phyloP scores from a whole-genome alignment of 2,329 filamentous ascomycete genomes.

The Exserohilum rostratum region DNA sequence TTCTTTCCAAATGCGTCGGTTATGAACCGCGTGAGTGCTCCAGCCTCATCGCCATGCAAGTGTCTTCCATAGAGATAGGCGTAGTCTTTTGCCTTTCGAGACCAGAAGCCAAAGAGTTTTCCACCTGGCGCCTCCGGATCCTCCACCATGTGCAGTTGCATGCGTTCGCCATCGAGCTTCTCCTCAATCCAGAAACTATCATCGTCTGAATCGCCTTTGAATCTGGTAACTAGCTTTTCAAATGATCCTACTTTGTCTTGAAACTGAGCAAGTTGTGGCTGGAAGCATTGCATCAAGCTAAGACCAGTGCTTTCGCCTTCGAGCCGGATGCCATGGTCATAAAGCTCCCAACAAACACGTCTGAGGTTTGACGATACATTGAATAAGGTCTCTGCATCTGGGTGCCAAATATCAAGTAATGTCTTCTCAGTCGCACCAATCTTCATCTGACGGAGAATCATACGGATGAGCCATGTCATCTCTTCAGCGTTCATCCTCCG shows the following conservation, averaged over 20 bases:
- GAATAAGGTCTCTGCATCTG: conserved; percentile 66
- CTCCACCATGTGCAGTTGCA: conserved; percentile 90
- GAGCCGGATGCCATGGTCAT: conserved; percentile 73
- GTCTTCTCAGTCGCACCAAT: conserved; percentile 84
- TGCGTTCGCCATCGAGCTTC: conserved; percentile 94
- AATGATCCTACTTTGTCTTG: conserved; percentile 75
- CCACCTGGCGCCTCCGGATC: conserved; percentile 73
- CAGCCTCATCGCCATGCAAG: conserved; percentile 70
- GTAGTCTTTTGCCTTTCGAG: conserved; percentile 94
- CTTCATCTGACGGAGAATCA: conserved; percentile 82
- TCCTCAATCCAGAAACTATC: conserved; percentile 95
- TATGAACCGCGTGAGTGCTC: conserved; percentile 80
- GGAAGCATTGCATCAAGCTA: conserved; percentile 90
- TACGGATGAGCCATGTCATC: conserved; percentile 91
- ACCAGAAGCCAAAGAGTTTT: conserved; percentile 85
- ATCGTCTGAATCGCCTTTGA: conserved; percentile 71
- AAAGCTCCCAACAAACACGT: conserved; percentile 92
- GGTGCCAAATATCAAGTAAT: conserved; percentile 70
- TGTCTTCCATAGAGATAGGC: conserved; percentile 88
- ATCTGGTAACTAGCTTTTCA: conserved; percentile 75
- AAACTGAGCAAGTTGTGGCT: conserved; percentile 92
- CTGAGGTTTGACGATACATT: conserved; percentile 89
- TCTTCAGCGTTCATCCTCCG: conserved; percentile 91
- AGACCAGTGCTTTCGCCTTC: conserved; percentile 78
- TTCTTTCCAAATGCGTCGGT: conserved; percentile 75